Percentiles rank a stretch among this genome's conserved stretches.
Conservation (phyloP, 495 filamentous ascomycete genomes). For the Penicillium verhagenii region DNA sequence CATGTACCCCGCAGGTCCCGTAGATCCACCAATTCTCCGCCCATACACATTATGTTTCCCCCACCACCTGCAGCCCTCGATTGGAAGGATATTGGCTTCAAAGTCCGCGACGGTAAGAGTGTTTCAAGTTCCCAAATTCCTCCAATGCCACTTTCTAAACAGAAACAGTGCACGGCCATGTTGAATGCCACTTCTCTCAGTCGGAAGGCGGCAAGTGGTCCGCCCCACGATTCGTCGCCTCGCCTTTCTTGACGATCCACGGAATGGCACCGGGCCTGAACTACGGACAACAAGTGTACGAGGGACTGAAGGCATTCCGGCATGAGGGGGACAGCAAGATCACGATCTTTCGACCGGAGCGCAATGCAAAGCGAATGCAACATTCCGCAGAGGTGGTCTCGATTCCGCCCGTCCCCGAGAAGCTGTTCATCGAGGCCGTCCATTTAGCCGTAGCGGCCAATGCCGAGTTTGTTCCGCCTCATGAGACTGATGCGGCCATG, state of each 20-base stretch:
- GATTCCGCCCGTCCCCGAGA: constrained; percentile 70
- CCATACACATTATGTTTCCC: constrained; percentile 55
- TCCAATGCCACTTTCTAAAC: neutral
- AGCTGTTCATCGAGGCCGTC: constrained; percentile 71
- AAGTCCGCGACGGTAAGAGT: constrained; percentile 76
- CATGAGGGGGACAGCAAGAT: constrained; percentile 56
- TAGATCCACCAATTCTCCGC: constrained; percentile 2
- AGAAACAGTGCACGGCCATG: constrained; percentile 30
- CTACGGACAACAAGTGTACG: constrained; percentile 92
- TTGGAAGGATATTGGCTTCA: constrained; percentile 90
- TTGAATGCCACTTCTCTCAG: constrained; percentile 33
- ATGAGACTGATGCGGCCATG: constrained; percentile 80
- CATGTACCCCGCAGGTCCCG: constrained; percentile 4
- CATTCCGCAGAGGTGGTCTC: constrained; percentile 75
- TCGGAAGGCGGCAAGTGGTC: constrained; percentile 62
- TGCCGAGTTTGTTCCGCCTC: constrained; percentile 83
- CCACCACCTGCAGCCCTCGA: constrained; percentile 75
- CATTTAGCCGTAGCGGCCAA: constrained; percentile 78
- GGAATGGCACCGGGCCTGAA: constrained; percentile 89
- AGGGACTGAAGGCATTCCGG: constrained; percentile 91
- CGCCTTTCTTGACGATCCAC: constrained; percentile 79
- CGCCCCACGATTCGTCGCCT: constrained; percentile 65
- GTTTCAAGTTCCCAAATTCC: neutral
- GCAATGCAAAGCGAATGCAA: constrained; percentile 79
- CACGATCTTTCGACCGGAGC: constrained; percentile 75